Conservation (phyloP, 441 rosid species). For the Gossypium schwendimanii region DNA sequence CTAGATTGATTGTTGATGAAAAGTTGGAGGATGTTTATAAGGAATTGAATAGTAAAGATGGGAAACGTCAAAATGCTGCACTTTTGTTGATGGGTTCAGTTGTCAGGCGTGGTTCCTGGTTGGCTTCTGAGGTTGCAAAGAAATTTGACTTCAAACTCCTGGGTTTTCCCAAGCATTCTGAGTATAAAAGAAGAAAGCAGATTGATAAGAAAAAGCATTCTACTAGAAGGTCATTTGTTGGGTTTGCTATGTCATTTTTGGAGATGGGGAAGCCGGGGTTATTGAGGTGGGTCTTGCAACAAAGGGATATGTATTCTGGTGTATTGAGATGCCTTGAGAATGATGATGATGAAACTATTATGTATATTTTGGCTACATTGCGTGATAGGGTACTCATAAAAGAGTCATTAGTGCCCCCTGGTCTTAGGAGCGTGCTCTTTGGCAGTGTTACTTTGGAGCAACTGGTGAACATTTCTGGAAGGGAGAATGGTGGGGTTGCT, state of each 20-base stretch:
- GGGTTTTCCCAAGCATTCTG: conserved; percentile 58
- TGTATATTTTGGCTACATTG: conserved; percentile 36
- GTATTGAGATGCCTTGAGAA: conserved; percentile 62
- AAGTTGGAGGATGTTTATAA: conserved; percentile 53
- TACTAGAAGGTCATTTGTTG: conserved; percentile 65
- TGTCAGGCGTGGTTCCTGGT: conserved; percentile 65
- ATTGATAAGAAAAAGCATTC: conserved; percentile 39
- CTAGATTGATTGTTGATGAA: conserved; percentile 42
- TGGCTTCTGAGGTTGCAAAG: conserved; percentile 81
- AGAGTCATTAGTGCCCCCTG: conserved; percentile 71
- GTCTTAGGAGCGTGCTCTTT: conserved; percentile 85
- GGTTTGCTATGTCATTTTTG: conserved; percentile 83
- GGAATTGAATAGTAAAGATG: conserved; percentile 64
- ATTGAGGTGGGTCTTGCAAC: conserved; percentile 70
- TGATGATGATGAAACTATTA: conserved; percentile 63
- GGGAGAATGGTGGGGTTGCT: conserved; percentile 45
- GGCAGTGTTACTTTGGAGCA: conserved; percentile 76
- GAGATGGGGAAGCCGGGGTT: conserved; percentile 79
- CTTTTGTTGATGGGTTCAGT: conserved; percentile 61
- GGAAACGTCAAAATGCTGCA: conserved; percentile 65
- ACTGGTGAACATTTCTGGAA: conserved; percentile 59
- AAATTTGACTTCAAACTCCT: conserved; percentile 66
- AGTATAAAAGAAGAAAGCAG: conserved; percentile 34
- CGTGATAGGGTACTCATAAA: conserved; percentile 52
- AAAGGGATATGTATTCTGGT: conserved; percentile 77